phyloP scores from a whole-genome alignment of 2,329 filamentous ascomycete species.

The Epichloe coenophiala region DNA sequence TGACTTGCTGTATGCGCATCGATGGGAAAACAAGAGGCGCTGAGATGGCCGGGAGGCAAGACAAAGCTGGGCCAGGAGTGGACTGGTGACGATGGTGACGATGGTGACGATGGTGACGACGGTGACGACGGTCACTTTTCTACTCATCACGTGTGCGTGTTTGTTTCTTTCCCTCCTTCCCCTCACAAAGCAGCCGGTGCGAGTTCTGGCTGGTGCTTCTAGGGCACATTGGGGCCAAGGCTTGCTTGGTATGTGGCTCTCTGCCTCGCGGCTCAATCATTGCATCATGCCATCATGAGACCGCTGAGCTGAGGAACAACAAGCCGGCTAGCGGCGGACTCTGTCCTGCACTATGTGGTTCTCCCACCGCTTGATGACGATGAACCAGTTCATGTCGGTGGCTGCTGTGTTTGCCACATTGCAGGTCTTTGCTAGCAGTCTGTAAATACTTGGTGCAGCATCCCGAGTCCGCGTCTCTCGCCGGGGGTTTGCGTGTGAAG shows the following conservation, averaged over 20 bases:
- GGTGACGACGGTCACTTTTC: neutral
- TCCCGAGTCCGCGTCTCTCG: neutral
- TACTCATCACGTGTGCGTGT: neutral
- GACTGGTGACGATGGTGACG: neutral
- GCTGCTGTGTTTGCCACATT: slow-evolving; percentile 1
- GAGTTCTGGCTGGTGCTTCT: neutral
- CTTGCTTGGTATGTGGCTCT: slow-evolving; percentile 1
- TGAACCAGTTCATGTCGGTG: neutral
- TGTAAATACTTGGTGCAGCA: neutral
- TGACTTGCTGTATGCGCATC: neutral
- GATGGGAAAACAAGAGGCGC: neutral
- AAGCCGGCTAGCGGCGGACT: neutral
- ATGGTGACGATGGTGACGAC: neutral
- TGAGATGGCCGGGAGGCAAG: too few relatives aligned
- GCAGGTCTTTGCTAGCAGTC: neutral
- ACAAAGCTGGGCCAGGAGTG: neutral
- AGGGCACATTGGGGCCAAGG: neutral
- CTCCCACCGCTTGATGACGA: neutral
- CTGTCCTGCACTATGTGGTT: too few relatives aligned
- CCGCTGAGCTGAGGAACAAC: neutral
- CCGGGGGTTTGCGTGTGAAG: neutral
- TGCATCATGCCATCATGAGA: slow-evolving; percentile 3
- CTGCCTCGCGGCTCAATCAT: neutral
- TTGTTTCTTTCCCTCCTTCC: neutral
- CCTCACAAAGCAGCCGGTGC: neutral